Percentiles rank a stretch among this genome's conserved stretches.
phyloP scores from a whole-genome alignment of 2,329 filamentous ascomycete species.

The Rutstroemia sydowiana region DNA sequence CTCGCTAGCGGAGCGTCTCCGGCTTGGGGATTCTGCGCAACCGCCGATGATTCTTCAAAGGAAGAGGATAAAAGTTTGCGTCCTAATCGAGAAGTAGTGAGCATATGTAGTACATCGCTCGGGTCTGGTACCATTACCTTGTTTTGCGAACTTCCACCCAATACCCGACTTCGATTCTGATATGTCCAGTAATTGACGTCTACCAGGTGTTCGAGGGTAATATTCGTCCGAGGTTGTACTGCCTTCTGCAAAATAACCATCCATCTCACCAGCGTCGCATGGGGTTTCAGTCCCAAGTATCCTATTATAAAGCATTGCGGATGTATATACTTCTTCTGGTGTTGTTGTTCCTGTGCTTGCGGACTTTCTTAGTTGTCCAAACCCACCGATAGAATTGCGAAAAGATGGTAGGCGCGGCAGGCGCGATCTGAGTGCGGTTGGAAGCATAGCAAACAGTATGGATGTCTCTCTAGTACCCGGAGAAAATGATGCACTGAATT shows the following conservation, averaged over 20 bases:
- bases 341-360: constrained; percentile 25
- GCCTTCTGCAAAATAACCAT: constrained; percentile 13
- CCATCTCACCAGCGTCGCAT: not conserved
- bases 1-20: constrained; percentile 43
- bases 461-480: constrained; percentile 29
- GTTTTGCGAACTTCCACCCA: constrained; percentile 44
- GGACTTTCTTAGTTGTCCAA: constrained; percentile 14
- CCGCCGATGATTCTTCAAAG: constrained; percentile 36
- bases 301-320: constrained; percentile 19
- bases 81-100: constrained; percentile 28
- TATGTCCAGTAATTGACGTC: constrained; percentile 14
- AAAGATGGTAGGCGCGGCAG: constrained; percentile 45
- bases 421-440: constrained; percentile 43
- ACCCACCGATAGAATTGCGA: constrained; percentile 33
- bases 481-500: not conserved
- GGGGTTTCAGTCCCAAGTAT: not conserved
- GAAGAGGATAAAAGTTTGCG: constrained; percentile 40
- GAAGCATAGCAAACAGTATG: constrained; percentile 47
- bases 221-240: constrained; percentile 19
- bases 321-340: constrained; percentile 21
- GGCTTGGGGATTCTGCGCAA: constrained; percentile 25
- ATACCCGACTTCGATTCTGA: constrained; percentile 32
- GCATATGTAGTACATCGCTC: not conserved
- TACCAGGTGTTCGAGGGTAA: not conserved
- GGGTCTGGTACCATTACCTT: constrained; percentile 33